Percentiles rank a stretch among this genome's conserved stretches.
phyloP scores from a whole-genome alignment of 2,329 filamentous ascomycete genomes.

The Ophiostoma populinum region DNA sequence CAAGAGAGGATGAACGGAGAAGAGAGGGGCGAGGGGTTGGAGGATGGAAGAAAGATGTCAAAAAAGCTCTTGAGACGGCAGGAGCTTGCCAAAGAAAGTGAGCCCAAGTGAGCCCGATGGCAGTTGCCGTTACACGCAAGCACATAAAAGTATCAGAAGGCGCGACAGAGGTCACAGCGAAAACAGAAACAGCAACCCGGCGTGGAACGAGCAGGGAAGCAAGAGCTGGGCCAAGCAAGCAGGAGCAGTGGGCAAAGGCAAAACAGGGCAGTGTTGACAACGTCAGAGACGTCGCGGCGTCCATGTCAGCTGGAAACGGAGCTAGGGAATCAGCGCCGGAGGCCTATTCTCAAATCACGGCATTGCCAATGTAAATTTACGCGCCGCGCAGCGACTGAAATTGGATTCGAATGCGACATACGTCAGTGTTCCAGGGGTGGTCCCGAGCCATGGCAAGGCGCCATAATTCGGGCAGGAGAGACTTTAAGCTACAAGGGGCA shows the following conservation, averaged over 20 bases:
- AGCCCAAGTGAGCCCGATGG: neutral
- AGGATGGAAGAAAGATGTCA: neutral
- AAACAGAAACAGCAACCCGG: neutral
- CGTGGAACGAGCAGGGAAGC: neutral
- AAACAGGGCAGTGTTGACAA: too few relatives aligned
- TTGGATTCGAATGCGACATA: constrained; percentile 1
- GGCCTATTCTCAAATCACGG: too few relatives aligned
- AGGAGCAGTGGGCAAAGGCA: neutral
- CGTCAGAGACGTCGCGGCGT: too few relatives aligned
- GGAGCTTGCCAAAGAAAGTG: neutral
- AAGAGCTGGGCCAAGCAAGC: neutral
- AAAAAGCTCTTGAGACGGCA: neutral
- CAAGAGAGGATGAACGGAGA: neutral
- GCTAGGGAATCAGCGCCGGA: too few relatives aligned
- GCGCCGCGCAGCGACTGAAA: neutral
- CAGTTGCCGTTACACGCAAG: too few relatives aligned
- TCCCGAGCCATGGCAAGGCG: constrained; percentile 1
- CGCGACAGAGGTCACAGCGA: constrained; percentile 1
- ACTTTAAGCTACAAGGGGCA: too few relatives aligned
- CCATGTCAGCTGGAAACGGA: too few relatives aligned
- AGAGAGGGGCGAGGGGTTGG: neutral
- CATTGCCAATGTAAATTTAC: too few relatives aligned
- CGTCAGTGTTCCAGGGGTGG: constrained; percentile 6
- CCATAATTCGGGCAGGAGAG: too few relatives aligned
- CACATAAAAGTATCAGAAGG: constrained; percentile 1